phyloP scores from a whole-genome alignment of 2,329 filamentous ascomycete species.

The Trichoderma lentiforme region DNA sequence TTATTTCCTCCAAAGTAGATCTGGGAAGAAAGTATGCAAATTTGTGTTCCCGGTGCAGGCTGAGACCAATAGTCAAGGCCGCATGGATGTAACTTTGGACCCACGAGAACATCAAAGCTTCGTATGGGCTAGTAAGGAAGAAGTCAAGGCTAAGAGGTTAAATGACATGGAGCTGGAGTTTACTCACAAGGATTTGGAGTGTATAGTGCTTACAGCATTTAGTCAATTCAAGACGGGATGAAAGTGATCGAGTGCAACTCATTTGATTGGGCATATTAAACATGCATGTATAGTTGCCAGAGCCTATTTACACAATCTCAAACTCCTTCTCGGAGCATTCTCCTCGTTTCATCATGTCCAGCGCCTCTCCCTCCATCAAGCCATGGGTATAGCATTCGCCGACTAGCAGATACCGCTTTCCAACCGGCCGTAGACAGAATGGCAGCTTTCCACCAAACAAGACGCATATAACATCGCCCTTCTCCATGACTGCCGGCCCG shows the following conservation, averaged over 20 bases:
- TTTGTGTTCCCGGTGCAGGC: background rate
- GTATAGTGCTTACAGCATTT: background rate
- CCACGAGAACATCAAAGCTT: background rate
- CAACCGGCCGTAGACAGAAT: background rate
- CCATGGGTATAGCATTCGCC: background rate
- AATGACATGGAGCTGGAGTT: background rate
- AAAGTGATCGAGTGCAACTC: background rate
- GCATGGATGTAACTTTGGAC: background rate
- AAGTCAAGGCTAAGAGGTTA: background rate
- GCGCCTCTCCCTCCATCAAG: background rate
- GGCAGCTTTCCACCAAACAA: background rate
- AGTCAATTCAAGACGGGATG: background rate
- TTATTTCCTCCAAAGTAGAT: background rate
- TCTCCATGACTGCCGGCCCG: background rate
- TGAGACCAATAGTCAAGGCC: background rate
- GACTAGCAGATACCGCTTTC: background rate
- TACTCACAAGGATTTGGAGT: background rate
- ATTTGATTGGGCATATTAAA: background rate
- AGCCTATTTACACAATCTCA: background rate
- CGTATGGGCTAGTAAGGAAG: background rate
- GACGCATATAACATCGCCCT: background rate
- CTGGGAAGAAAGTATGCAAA: background rate
- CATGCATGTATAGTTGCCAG: background rate
- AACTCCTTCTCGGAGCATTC: background rate
- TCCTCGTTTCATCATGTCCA: background rate